A percentile compares a stretch with the other conserved stretches of the same genome.
Conservation (phyloP, 148 eudicot genomes). For the Chenopodium berlandieri region DNA sequence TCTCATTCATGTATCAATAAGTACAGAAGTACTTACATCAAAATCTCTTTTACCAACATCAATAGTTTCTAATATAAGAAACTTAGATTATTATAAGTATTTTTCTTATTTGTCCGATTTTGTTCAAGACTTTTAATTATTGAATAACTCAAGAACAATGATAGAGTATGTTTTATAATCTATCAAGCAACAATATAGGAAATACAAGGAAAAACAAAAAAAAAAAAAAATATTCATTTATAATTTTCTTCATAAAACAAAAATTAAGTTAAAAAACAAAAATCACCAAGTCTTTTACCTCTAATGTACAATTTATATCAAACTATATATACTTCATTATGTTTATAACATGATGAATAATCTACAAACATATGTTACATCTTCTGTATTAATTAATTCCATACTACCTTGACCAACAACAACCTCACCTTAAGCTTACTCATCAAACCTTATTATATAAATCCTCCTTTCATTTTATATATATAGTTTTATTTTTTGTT, state of each 20-base stretch:
- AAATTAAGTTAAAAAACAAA: neutral
- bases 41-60: neutral
- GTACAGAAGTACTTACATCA: neutral
- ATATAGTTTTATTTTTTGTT: neutral
- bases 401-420: neutral
- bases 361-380: conserved; percentile 15
- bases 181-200: neutral
- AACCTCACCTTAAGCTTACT: neutral
- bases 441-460: neutral
- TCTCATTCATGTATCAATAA: neutral
- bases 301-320: conserved; percentile 19
- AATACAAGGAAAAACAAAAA: neutral
- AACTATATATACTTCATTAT: neutral
- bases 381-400: neutral
- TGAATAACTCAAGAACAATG: neutral
- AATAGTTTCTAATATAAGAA: too few relatives aligned
- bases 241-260: neutral
- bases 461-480: neutral
- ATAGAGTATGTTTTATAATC: too few relatives aligned
- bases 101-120: too few relatives aligned
- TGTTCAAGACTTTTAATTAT: too few relatives aligned
- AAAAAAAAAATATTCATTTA: neutral
- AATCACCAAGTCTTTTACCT: neutral
- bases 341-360: conserved; percentile 4
- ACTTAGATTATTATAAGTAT: too few relatives aligned